These are phyloP conservation scores for Margaritispora aquatica DNA, from an alignment of 495 filamentous ascomycete species.

Conservation along the genomic window DNA sequence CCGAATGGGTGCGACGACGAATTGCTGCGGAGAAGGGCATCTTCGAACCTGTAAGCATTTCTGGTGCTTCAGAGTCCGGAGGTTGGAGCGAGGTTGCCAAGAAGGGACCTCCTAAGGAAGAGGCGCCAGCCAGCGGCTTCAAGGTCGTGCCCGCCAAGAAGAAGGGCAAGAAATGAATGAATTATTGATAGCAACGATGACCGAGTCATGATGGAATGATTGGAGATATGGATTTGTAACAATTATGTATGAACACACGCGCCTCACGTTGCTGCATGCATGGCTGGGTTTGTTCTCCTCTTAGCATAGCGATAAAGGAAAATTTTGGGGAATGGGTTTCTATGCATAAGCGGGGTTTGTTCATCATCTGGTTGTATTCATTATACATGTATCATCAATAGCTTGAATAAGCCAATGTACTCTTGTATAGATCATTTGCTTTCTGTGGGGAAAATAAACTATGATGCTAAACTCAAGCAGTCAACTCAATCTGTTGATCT, in stretches of 20 bases:
- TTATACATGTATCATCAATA: neutral
- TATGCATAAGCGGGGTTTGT: neutral
- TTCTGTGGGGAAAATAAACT: no score
- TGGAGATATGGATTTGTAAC: conserved; percentile 13
- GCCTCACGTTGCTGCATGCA: conserved; percentile 11
- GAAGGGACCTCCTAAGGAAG: conserved; percentile 56
- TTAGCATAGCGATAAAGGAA: conserved; percentile 20
- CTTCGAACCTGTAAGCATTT: conserved; percentile 47
- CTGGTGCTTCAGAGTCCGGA: conserved; percentile 40
- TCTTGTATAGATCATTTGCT: no score
- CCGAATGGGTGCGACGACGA: conserved; percentile 88
- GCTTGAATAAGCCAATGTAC: neutral
- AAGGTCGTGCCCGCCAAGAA: conserved; percentile 89
- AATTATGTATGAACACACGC: conserved; percentile 23
- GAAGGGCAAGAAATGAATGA: conserved; percentile 72
- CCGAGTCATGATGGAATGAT: neutral
- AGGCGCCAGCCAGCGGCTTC: conserved; percentile 58
- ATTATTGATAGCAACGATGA: neutral
- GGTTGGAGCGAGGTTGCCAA: conserved; percentile 98
- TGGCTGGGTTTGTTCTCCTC: conserved; percentile 6
- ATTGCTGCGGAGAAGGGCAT: conserved; percentile 89
- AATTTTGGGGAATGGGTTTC: conserved; percentile 3
- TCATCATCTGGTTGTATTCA: neutral
- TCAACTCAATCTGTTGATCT: no score
- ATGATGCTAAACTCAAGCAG: no score